Conservation (phyloP, 352 stramenopile genomes). For the Pythium phragmiticola region DNA sequence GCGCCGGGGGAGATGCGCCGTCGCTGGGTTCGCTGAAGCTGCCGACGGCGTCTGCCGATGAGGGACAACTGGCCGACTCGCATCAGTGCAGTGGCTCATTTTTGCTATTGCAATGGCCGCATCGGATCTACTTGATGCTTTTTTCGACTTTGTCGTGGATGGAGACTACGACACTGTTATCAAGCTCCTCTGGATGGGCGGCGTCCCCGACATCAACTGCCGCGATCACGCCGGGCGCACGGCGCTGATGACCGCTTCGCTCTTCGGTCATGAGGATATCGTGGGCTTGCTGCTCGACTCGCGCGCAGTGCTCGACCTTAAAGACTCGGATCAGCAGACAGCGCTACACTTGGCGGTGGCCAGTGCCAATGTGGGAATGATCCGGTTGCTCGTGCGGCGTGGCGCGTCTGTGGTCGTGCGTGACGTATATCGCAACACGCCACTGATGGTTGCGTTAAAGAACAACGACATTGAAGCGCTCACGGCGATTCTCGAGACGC, state of each 20-base stretch:
- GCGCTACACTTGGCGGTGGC: background rate
- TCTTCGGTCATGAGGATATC: background rate
- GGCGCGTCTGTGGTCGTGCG: conserved; percentile 3
- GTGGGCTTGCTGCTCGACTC: background rate
- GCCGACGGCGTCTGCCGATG: too few relatives aligned
- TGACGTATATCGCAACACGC: background rate
- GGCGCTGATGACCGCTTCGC: background rate
- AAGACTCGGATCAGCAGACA: background rate
- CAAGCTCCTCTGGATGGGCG: too few relatives aligned
- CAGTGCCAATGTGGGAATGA: background rate
- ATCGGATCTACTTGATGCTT: too few relatives aligned
- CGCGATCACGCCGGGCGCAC: too few relatives aligned
- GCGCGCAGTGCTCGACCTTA: background rate
- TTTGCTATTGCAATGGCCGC: too few relatives aligned
- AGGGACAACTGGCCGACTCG: too few relatives aligned
- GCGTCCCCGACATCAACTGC: too few relatives aligned
- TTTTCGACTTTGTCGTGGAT: too few relatives aligned
- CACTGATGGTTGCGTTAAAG: background rate
- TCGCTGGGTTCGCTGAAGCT: too few relatives aligned
- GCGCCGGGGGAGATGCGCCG: too few relatives aligned
- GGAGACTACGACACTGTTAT: too few relatives aligned
- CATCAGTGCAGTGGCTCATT: too few relatives aligned
- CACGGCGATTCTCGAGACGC: conserved; percentile 1
- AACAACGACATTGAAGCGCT: background rate
- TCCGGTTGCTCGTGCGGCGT: background rate